Conservation (phyloP, 768 basidiomycete species). For the Auriscalpium microsporum region DNA sequence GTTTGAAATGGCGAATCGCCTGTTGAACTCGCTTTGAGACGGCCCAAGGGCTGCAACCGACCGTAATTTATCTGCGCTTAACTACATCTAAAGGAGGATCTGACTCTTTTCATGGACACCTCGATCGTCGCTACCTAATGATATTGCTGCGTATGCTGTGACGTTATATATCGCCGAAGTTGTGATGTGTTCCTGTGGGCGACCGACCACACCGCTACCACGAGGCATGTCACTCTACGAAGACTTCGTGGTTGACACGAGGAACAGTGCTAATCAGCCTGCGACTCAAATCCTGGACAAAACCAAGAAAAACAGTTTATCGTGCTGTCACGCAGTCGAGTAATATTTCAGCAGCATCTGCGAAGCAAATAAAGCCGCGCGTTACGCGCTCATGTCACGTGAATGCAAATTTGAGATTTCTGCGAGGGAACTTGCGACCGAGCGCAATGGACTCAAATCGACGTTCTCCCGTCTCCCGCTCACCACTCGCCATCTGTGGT, state of each 20-base stretch:
- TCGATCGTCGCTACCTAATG: neutral
- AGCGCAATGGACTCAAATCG: no score
- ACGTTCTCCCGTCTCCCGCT: no score
- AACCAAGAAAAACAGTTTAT: no score
- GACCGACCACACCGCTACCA: neutral
- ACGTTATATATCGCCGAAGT: neutral
- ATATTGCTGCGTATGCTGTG: neutral
- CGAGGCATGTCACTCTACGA: neutral
- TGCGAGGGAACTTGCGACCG: no score
- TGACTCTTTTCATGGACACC: neutral
- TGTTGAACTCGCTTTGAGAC: constrained; percentile 34
- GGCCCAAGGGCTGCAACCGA: neutral
- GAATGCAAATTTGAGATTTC: neutral
- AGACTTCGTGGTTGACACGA: neutral
- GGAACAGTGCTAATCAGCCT: neutral
- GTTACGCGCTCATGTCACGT: neutral
- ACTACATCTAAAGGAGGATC: neutral
- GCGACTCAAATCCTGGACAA: neutral
- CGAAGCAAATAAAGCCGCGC: neutral
- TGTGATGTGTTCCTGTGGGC: neutral
- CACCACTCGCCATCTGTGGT: no score
- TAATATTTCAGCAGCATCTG: no score
- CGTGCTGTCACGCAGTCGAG: no score
- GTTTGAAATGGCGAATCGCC: constrained; percentile 84
- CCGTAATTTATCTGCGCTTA: neutral